Evolutionary conservation across 495 filamentous ascomycete genomes (phyloP).

Genomic region (Filosporella fistucella): DNA sequence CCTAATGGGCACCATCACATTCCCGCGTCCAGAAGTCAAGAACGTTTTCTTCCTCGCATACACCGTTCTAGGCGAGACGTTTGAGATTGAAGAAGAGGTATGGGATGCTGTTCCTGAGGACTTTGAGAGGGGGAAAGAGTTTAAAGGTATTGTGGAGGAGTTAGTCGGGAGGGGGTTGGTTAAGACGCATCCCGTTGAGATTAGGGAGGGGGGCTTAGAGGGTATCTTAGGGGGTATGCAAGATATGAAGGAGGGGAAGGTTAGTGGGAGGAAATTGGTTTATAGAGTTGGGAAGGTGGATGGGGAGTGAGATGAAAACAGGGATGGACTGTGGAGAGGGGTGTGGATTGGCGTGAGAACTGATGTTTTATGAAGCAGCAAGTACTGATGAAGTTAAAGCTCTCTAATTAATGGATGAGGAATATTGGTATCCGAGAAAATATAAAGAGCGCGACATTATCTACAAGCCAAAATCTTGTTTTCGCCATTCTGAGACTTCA

Average conservation of each 20-base stretch:
- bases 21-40: slow-evolving; percentile 31
- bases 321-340: no score
- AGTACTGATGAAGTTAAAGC: no score
- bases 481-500: no score
- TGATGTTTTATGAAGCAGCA: no score
- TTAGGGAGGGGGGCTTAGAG: slow-evolving; percentile 41
- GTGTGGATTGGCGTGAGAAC: no score
- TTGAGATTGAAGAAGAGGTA: slow-evolving; percentile 23
- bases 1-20: slow-evolving; percentile 26
- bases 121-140: slow-evolving; percentile 32
- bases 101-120: slow-evolving; percentile 31
- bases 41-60: slow-evolving; percentile 32
- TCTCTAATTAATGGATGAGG: no score
- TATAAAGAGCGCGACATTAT: no score
- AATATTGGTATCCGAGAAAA: no score
- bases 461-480: no score
- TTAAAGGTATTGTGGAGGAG: slow-evolving; percentile 32
- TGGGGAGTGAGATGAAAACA: no score
- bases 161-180: slow-evolving; percentile 46
- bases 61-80: slow-evolving; percentile 32
- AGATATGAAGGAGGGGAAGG: slow-evolving; percentile 41
- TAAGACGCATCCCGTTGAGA: slow-evolving; percentile 41
- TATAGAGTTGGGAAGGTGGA: slow-evolving; percentile 26
- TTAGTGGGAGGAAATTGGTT: slow-evolving; percentile 59
- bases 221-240: slow-evolving; percentile 50